Percentiles rank a stretch among this genome's conserved stretches.
These are phyloP conservation scores for Recurvomyces mirabilis DNA, from an alignment of 495 filamentous ascomycete genomes.

Conservation along the genomic window DNA sequence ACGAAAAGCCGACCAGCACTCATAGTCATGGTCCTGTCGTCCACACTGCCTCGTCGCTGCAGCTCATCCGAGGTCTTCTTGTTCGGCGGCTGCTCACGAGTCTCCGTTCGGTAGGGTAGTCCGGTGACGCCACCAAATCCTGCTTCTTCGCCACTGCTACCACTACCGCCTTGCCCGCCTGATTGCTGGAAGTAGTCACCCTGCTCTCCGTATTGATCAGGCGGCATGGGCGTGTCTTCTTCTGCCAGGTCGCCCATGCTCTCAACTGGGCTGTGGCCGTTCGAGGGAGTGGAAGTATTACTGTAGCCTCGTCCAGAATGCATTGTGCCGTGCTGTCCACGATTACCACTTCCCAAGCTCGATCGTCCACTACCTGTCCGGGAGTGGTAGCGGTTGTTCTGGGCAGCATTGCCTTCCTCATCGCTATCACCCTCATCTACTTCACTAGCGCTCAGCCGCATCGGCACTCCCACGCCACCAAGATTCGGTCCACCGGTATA, in stretches of 20 bases:
- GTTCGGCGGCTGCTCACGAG: constrained; percentile 43
- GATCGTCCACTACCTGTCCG: constrained; percentile 39
- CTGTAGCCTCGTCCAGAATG: constrained; percentile 50
- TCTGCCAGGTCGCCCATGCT: constrained; percentile 39
- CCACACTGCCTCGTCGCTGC: constrained; percentile 78
- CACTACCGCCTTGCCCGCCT: constrained; percentile 33
- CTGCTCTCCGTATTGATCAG: constrained; percentile 28
- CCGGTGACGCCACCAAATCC: constrained; percentile 45
- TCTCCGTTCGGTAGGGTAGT: constrained; percentile 35
- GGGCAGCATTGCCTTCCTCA: constrained; percentile 50
- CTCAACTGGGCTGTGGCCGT: constrained; percentile 32
- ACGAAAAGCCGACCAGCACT: constrained; percentile 78
- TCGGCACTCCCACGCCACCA: constrained; percentile 62
- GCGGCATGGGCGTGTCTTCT: constrained; percentile 42
- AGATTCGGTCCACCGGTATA: constrained; percentile 60
- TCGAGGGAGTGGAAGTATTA: constrained; percentile 54
- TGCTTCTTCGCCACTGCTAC: constrained; percentile 47
- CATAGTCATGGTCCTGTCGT: constrained; percentile 78
- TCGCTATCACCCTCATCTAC: constrained; percentile 71
- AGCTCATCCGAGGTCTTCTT: constrained; percentile 68
- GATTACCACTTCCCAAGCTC: constrained; percentile 66
- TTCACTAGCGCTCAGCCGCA: constrained; percentile 86
- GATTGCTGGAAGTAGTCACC: constrained; percentile 30
- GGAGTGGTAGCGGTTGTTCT: constrained; percentile 36
- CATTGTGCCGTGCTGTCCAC: constrained; percentile 40